Evolutionary conservation across 2,329 filamentous ascomycete species (phyloP).

Genomic region (Polytolypa hystricis): DNA sequence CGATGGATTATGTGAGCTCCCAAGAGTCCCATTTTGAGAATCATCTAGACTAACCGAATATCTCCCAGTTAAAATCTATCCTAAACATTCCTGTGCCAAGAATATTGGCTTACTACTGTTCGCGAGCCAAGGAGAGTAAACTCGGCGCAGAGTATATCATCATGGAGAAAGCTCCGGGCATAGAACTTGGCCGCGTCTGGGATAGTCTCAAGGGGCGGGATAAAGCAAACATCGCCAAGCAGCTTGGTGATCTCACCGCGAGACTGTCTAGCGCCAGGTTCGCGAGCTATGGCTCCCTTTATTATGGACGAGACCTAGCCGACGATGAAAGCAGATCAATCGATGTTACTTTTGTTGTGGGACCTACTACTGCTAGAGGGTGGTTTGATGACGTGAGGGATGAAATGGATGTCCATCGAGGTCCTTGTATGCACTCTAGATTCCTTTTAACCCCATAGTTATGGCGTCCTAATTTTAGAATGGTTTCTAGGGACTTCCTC

Average conservation of each 20-base stretch:
- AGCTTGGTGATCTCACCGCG: not conserved
- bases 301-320: not conserved
- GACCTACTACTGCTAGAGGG: conserved; percentile 4
- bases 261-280: not conserved
- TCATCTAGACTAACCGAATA: not conserved
- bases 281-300: not conserved
- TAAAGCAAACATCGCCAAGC: not conserved
- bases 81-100: conserved; percentile 9
- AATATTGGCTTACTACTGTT: conserved; percentile 8
- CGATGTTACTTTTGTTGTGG: not conserved
- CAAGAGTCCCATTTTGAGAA: not conserved
- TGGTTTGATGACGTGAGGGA: conserved; percentile 12
- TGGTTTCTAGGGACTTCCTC: conserved; percentile 8
- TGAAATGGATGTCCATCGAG: conserved; percentile 9
- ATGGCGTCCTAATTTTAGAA: not conserved
- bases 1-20: conserved; percentile 19
- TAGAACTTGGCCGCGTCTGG: conserved; percentile 18
- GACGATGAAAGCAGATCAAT: not conserved
- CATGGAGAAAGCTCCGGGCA: conserved; percentile 22
- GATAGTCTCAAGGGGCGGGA: conserved; percentile 2
- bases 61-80: conserved; percentile 1
- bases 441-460: not conserved
- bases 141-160: conserved; percentile 27
- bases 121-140: conserved; percentile 13
- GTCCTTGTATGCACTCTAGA: conserved; percentile 9